phyloP scores from a whole-genome alignment of 1,284 basidiomycete genomes.

The Rhodotorula mucilaginosa region DNA sequence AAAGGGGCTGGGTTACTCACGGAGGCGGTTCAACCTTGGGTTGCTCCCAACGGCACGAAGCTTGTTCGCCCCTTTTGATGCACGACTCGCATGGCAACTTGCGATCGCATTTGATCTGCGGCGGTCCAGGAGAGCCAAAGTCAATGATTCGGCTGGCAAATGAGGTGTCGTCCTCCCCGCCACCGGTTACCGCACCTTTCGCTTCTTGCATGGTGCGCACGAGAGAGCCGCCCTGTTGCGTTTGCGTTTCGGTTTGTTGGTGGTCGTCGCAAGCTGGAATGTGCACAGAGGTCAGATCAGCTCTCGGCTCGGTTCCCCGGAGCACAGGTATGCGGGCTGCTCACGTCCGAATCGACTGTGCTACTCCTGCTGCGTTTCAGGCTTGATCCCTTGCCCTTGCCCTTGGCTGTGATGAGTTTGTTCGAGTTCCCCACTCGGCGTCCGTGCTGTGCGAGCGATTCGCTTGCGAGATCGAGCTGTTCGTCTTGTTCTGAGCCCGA shows the following conservation, averaged over 20 bases:
- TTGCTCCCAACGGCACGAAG: conserved; percentile 55
- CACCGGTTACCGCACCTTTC: conserved; percentile 48
- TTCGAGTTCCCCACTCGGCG: too few species aligned
- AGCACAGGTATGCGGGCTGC: too few species aligned
- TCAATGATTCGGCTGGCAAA: too few species aligned
- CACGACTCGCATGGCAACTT: conserved; percentile 61
- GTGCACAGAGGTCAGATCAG: neutral
- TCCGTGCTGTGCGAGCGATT: too few species aligned
- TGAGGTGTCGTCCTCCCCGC: too few species aligned
- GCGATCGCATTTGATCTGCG: conserved; percentile 61
- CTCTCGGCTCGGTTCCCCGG: neutral
- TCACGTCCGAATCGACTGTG: neutral
- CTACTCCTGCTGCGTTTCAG: neutral
- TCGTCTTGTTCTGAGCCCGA: neutral
- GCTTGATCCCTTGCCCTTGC: neutral
- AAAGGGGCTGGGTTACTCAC: neutral
- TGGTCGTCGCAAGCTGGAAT: too few species aligned
- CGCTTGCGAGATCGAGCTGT: too few species aligned
- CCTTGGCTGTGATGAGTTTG: too few species aligned
- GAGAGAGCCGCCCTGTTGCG: conserved; percentile 29
- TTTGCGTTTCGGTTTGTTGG: conserved; percentile 41
- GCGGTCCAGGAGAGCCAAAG: neutral
- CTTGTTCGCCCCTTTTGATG: conserved; percentile 57
- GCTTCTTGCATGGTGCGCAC: conserved; percentile 57
- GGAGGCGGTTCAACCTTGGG: conserved; percentile 10